Evolutionary conservation across 163 green algal species (phyloP).

Genomic region (Volvox carteri): DNA sequence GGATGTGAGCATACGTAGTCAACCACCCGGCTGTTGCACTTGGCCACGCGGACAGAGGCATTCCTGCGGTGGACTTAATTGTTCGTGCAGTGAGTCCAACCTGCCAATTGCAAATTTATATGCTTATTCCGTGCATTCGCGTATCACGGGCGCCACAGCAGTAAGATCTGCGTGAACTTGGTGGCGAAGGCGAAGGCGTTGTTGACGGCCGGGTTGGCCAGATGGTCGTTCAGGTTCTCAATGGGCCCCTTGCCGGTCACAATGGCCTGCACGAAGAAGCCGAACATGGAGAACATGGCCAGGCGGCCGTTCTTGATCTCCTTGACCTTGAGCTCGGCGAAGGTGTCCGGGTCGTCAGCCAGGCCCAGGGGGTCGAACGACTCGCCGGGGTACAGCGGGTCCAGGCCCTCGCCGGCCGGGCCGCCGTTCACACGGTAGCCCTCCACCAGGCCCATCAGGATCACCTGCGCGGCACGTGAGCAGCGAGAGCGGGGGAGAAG

Average conservation of each 20-base stretch:
- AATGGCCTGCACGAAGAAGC: slow-evolving; percentile 90
- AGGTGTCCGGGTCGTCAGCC: slow-evolving; percentile 84
- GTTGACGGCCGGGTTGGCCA: slow-evolving; percentile 80
- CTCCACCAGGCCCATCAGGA: slow-evolving; percentile 93
- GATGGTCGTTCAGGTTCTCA: slow-evolving; percentile 83
- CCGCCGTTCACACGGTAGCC: slow-evolving; percentile 88
- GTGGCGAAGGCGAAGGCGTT: slow-evolving; percentile 86
- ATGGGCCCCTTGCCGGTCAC: slow-evolving; percentile 85
- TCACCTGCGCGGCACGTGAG: too few relatives aligned
- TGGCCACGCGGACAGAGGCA: too few relatives aligned
- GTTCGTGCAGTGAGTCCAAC: too few relatives aligned
- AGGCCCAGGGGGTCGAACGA: slow-evolving; percentile 79
- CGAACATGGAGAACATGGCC: slow-evolving; percentile 89
- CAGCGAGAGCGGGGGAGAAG: too few relatives aligned
- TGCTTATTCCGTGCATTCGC: too few relatives aligned
- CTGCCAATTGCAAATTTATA: too few relatives aligned
- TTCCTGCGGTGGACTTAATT: too few relatives aligned
- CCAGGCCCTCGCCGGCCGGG: slow-evolving; percentile 73
- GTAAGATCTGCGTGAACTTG: too few relatives aligned
- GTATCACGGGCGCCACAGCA: too few relatives aligned
- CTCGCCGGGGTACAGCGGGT: slow-evolving; percentile 73
- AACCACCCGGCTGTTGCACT: too few relatives aligned
- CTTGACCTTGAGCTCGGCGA: slow-evolving; percentile 83
- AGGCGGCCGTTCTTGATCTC: slow-evolving; percentile 92
- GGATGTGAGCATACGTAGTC: too few relatives aligned